Base-by-base conservation (phyloP, 805 yeast species). In the Priceomyces medius region DNA sequence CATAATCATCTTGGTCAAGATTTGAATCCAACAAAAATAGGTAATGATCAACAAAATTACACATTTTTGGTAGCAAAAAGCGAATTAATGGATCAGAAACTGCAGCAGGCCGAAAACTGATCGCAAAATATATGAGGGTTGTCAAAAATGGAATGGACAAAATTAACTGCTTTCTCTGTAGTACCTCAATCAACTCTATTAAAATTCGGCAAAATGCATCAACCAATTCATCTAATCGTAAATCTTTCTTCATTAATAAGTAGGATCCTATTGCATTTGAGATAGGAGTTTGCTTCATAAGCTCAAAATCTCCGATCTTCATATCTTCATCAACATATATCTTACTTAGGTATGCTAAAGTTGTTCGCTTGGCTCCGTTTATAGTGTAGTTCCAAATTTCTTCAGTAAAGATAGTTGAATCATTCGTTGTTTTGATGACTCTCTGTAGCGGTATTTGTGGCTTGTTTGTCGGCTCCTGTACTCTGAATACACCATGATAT, bases 91-190 rank as follows among this genome's bases (percentile, higher is more conserved):
- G 51, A 27, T 52, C 59, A 16, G 64, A 66, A 1, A 82, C 68
- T 0, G 91, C 89, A 42, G 77, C 75, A 1, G 86, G 82, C 53
- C 86, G 68, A 58, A 80, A 86, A 16, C 60, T 69, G 4, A 83
- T 57, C 1, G 79, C 53, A 38, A 77, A 76, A 49, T 79, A 79
- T 28, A 84, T 62, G 29, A 85, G 50, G 0, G 85, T 69, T 2
- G 83, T 53, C 10, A 85, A 47, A 53, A 80, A 83, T 1, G 93
- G 93, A 3, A 81, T 64, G 0, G 81, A 58, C 1, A 74, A 46
- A 2, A 70, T 47, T 6, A 56, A 38, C 14, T 59, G 51, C 8
- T 41, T 35, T 3, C 48, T 41, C 10, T 64, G 49, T 26, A 73
- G 59, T 7, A 63, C 53, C 10, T 61, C 60, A 1, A 72, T 56